A percentile compares a stretch with the other conserved stretches of the same genome.
These are phyloP conservation scores for Hanseniaspora guilliermondii DNA, from an alignment of 805 yeast genomes.

Conservation along the genomic window DNA sequence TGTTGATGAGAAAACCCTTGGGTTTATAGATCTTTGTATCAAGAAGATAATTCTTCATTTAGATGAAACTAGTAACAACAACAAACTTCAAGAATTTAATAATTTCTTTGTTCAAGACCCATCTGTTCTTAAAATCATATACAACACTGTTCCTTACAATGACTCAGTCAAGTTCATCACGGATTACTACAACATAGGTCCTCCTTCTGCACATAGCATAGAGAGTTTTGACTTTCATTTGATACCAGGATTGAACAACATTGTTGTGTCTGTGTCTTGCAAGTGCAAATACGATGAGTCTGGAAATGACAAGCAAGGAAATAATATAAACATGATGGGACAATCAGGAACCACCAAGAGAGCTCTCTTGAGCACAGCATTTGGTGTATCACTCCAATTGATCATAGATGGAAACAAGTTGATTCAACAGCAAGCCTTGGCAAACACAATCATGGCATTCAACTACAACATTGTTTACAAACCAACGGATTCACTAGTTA, in stretches of 20 bases:
- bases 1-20: constrained; percentile 20
- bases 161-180: constrained; percentile 21
- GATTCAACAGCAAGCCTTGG: constrained; percentile 27
- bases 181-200: constrained; percentile 26
- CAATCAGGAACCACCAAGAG: constrained; percentile 25
- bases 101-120: constrained; percentile 20
- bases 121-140: constrained; percentile 21
- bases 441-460: constrained; percentile 39
- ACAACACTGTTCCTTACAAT: constrained; percentile 25
- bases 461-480: constrained; percentile 55
- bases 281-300: constrained; percentile 68
- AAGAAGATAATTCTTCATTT: constrained; percentile 27
- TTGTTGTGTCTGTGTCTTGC: constrained; percentile 38
- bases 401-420: constrained; percentile 42
- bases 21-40: constrained; percentile 24
- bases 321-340: constrained; percentile 35
- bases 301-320: constrained; percentile 53
- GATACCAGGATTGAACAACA: constrained; percentile 50
- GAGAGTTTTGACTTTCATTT: constrained; percentile 56
- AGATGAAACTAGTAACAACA: constrained; percentile 25
- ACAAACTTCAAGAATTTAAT: constrained; percentile 23
- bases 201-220: constrained; percentile 45
- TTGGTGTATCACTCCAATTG: constrained; percentile 50
- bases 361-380: constrained; percentile 56
- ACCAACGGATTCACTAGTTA: constrained; percentile 42